Percentiles rank a stretch among this genome's conserved stretches.
Evolutionary conservation across 1,284 basidiomycete species (phyloP).

Genomic region (Prillingera fragicola): DNA sequence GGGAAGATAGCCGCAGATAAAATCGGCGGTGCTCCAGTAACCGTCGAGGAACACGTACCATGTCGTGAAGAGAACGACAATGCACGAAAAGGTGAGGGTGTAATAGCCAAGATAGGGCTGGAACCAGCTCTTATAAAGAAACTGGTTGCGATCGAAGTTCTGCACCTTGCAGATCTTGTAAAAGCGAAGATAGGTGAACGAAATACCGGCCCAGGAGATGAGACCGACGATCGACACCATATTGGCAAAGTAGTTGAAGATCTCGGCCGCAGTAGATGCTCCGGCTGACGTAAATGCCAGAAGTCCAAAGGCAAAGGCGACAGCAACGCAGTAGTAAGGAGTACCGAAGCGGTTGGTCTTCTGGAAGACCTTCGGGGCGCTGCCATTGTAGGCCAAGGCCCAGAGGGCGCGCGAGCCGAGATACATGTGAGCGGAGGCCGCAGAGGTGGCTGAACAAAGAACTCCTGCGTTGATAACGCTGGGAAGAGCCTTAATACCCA

Average conservation of each 20-base stretch:
- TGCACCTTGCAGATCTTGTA: constrained; percentile 68
- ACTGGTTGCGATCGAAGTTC: constrained; percentile 52
- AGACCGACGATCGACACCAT: constrained; percentile 57
- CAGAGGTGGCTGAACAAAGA: constrained; percentile 50
- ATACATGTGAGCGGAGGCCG: constrained; percentile 55
- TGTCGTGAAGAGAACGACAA: constrained; percentile 37
- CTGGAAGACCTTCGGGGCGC: constrained; percentile 54
- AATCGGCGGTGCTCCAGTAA: constrained; percentile 10
- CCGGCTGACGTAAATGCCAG: constrained; percentile 58
- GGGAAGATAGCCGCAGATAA: constrained; percentile 16
- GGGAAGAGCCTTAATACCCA: constrained; percentile 69
- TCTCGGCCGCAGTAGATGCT: constrained; percentile 55
- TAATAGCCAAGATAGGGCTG: constrained; percentile 47
- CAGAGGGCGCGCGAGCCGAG: constrained; percentile 54
- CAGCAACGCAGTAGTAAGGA: constrained; percentile 61
- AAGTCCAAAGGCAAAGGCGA: constrained; percentile 60
- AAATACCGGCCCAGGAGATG: constrained; percentile 72
- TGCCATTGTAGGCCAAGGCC: constrained; percentile 48
- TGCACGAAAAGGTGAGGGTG: constrained; percentile 34
- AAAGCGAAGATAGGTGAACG: constrained; percentile 73
- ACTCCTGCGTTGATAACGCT: constrained; percentile 65
- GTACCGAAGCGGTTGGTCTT: constrained; percentile 63
- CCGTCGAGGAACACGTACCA: constrained; percentile 14
- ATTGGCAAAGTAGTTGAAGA: constrained; percentile 72
- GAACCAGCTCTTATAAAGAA: constrained; percentile 70